A percentile compares a stretch with the other conserved stretches of the same genome.
phyloP scores from a whole-genome alignment of 306 rosid genomes.

The Quercus cerris region DNA sequence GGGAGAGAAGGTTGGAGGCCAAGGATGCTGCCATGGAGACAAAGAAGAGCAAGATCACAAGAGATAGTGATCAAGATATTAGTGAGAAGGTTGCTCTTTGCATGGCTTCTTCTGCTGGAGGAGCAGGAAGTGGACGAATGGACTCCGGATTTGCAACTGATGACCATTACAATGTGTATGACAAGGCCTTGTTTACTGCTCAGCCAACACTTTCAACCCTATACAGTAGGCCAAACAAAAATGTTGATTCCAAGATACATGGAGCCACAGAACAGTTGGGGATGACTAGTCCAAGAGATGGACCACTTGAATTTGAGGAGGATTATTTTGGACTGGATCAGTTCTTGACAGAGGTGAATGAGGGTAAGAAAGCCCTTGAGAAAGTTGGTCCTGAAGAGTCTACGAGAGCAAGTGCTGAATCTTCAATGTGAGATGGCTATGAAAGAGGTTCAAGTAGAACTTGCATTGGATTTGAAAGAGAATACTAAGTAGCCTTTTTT shows the following conservation, averaged over 20 bases:
- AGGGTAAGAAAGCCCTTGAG: constrained; percentile 78
- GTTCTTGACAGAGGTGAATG: constrained; percentile 74
- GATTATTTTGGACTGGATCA: constrained; percentile 92
- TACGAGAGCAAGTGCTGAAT: constrained; percentile 83
- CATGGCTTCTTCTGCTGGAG: constrained; percentile 69
- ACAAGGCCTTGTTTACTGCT: constrained; percentile 71
- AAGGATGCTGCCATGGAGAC: constrained; percentile 83
- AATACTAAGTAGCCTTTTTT: constrained; percentile 30
- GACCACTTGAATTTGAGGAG: constrained; percentile 82
- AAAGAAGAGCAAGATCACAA: constrained; percentile 83
- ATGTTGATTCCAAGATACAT: constrained; percentile 58
- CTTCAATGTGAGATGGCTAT: constrained; percentile 63
- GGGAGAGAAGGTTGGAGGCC: constrained; percentile 89
- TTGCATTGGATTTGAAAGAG: constrained; percentile 81
- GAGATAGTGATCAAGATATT: constrained; percentile 87
- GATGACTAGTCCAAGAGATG: constrained; percentile 72
- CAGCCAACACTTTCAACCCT: constrained; percentile 82
- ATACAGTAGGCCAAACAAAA: constrained; percentile 79
- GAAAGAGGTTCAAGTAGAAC: constrained; percentile 76
- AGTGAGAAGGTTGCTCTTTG: constrained; percentile 97
- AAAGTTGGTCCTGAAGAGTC: constrained; percentile 74
- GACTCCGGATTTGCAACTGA: constrained; percentile 78
- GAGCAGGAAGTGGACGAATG: constrained; percentile 71
- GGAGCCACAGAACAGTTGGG: constrained; percentile 89
- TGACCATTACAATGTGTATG: constrained; percentile 91